Conservation (phyloP, 495 filamentous ascomycete species). For the Podospora australis region DNA sequence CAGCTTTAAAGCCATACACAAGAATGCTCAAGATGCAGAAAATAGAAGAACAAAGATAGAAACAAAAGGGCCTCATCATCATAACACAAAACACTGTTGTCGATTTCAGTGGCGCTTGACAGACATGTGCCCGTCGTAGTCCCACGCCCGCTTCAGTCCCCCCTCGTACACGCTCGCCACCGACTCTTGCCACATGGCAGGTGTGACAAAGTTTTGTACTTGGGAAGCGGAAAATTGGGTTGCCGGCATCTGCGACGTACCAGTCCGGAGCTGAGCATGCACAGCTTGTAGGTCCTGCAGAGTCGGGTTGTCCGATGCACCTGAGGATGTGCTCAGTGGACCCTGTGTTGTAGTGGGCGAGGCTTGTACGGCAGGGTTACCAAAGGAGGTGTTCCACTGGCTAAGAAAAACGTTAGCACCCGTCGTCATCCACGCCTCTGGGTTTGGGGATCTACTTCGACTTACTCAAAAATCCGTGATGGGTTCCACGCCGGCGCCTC, state of each 20-base stretch:
- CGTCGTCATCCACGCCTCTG: neutral
- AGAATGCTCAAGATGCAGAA: too few species aligned
- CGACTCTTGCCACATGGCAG: slow-evolving; percentile 93
- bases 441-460: slow-evolving; percentile 9
- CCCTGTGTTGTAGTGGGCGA: slow-evolving; percentile 33
- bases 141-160: slow-evolving; percentile 71
- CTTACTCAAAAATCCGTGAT: slow-evolving; percentile 88
- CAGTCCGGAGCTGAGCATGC: slow-evolving; percentile 45
- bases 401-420: slow-evolving; percentile 41
- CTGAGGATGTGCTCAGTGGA: slow-evolving; percentile 40
- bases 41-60: too few species aligned
- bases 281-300: slow-evolving; percentile 46
- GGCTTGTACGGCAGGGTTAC: slow-evolving; percentile 50
- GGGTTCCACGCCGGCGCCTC: slow-evolving; percentile 84
- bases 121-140: slow-evolving; percentile 36
- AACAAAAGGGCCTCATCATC: too few species aligned
- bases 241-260: slow-evolving; percentile 47
- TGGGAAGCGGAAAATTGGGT: slow-evolving; percentile 51
- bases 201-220: slow-evolving; percentile 66
- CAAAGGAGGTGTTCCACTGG: slow-evolving; percentile 90
- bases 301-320: slow-evolving; percentile 44
- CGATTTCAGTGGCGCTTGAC: slow-evolving; percentile 20
- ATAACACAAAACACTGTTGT: neutral
- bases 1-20: too few species aligned
- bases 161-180: slow-evolving; percentile 86